Evolutionary conservation across 805 yeast genomes (phyloP).

Genomic region (Saccharomycopsis capsularis): DNA sequence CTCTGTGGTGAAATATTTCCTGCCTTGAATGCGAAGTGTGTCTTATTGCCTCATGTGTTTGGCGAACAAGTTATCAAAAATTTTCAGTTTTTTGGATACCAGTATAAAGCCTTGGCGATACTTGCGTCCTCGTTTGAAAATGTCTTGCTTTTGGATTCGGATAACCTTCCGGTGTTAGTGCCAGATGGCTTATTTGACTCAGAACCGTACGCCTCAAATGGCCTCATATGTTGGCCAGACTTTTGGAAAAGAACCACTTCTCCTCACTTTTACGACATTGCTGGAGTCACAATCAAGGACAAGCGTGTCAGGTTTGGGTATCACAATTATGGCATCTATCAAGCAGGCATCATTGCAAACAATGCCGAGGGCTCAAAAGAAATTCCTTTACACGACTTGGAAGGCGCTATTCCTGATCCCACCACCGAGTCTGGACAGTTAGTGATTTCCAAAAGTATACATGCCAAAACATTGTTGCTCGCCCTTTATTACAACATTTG

Average conservation of each 20-base stretch:
- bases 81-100: conserved; percentile 54
- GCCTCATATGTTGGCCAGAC: conserved; percentile 58
- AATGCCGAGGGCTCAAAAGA: conserved; percentile 2
- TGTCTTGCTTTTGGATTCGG: conserved; percentile 66
- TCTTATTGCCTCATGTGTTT: conserved; percentile 52
- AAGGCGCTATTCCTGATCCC: conserved; percentile 54
- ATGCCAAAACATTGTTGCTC: conserved; percentile 46
- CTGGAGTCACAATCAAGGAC: conserved; percentile 36
- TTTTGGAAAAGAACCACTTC: conserved; percentile 65
- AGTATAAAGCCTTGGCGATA: conserved; percentile 60
- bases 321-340: conserved; percentile 32
- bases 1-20: conserved; percentile 60
- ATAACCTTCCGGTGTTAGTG: conserved; percentile 51
- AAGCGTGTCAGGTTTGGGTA: conserved; percentile 35
- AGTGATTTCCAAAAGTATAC: conserved; percentile 48
- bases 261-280: conserved; percentile 50
- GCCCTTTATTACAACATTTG: conserved; percentile 54
- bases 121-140: conserved; percentile 69
- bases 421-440: conserved; percentile 63
- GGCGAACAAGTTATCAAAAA: conserved; percentile 46
- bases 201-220: conserved; percentile 34
- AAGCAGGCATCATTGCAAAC: conserved; percentile 26
- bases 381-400: conserved; percentile 50
- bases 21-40: conserved; percentile 54
- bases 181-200: conserved; percentile 46